phyloP scores from a whole-genome alignment of 257 asterid species.

The Solanum tacnaense region DNA sequence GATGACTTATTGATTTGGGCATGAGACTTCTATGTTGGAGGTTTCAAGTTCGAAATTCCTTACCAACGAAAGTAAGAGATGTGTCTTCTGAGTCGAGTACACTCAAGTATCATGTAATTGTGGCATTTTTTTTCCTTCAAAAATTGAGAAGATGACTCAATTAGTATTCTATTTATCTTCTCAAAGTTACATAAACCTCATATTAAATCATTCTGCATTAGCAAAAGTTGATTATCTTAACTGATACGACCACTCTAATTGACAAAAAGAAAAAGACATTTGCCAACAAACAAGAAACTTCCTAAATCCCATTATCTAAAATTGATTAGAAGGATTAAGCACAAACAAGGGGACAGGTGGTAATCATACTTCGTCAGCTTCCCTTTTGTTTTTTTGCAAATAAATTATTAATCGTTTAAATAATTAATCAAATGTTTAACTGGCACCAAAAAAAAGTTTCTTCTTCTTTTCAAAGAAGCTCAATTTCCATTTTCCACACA shows the following conservation, averaged over 20 bases:
- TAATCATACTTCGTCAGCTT: background rate
- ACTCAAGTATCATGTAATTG: background rate
- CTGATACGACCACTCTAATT: background rate
- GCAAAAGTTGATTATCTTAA: background rate
- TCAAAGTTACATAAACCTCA: background rate
- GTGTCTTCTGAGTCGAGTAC: no score
- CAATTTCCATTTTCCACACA: background rate
- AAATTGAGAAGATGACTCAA: background rate
- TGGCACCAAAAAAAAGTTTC: background rate
- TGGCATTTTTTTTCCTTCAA: background rate
- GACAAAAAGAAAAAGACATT: background rate
- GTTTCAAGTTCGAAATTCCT: no score
- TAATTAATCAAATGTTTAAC: background rate
- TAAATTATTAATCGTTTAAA: background rate
- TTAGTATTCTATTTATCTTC: background rate
- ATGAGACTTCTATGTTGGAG: no score
- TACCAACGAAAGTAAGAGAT: no score
- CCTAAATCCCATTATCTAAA: background rate
- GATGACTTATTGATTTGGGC: no score
- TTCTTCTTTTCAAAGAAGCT: background rate
- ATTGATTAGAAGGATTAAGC: background rate
- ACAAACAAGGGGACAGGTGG: background rate
- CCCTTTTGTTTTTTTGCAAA: background rate
- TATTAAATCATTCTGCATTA: background rate
- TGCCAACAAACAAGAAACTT: background rate